Conservation (phyloP, 75 land plant genomes). For the Pinus albicaulis region DNA sequence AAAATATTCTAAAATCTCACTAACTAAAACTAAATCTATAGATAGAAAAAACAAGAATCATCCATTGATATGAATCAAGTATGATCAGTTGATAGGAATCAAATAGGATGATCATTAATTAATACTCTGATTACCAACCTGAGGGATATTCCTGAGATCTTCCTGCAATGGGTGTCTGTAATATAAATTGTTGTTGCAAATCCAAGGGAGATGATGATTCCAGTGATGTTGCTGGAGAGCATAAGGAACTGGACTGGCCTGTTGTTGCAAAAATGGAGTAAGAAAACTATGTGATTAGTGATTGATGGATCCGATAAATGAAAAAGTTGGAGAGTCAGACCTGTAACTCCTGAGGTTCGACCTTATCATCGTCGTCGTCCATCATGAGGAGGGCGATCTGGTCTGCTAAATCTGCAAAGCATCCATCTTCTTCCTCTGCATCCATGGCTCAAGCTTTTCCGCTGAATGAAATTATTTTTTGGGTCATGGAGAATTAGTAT, state of each 20-base stretch:
- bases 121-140: not conserved
- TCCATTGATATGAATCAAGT: too few species aligned
- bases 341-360: not conserved
- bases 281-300: not conserved
- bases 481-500: too few species aligned
- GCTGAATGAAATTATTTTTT: too few species aligned
- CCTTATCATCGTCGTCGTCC: not conserved
- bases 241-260: not conserved
- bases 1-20: too few species aligned
- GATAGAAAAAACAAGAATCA: too few species aligned
- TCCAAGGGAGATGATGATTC: not conserved
- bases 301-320: not conserved
- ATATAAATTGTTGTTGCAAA: not conserved
- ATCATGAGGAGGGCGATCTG: conserved; percentile 3
- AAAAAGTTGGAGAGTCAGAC: not conserved
- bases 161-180: not conserved
- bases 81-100: too few species aligned
- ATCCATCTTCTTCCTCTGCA: conserved; percentile 1
- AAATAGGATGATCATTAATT: too few species aligned
- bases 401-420: conserved; percentile 3
- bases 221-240: not conserved
- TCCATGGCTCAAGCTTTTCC: not conserved
- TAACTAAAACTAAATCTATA: too few species aligned
- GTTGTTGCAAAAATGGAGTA: not conserved
- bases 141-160: not conserved